These are phyloP conservation scores for Russula ochroleuca DNA, from an alignment of 768 basidiomycete species.

Conservation along the genomic window DNA sequence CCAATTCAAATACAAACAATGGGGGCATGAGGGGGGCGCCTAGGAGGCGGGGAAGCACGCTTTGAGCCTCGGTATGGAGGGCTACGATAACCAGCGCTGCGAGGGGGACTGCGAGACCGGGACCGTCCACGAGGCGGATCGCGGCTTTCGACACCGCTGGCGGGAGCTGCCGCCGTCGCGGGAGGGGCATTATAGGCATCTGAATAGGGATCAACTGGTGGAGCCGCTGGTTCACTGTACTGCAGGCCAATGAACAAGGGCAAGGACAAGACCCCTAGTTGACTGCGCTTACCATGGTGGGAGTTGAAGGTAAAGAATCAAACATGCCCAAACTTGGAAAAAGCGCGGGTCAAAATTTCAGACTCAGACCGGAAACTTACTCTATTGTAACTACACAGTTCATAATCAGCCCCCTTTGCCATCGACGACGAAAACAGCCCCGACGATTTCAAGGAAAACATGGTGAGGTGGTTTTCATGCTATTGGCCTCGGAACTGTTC, in stretches of 20 bases:
- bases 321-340: constrained; percentile 33
- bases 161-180: constrained; percentile 41
- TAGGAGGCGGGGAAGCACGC: constrained; percentile 49
- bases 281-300: constrained; percentile 61
- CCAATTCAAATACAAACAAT: constrained; percentile 50
- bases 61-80: constrained; percentile 47
- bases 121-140: constrained; percentile 63
- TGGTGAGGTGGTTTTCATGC: constrained; percentile 63
- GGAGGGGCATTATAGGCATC: constrained; percentile 74
- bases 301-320: constrained; percentile 36
- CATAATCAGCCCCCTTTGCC: constrained; percentile 45
- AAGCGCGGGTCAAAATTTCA: constrained; percentile 13
- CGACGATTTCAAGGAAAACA: constrained; percentile 46
- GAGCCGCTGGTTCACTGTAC: constrained; percentile 60
- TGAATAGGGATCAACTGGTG: constrained; percentile 73
- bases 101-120: constrained; percentile 59
- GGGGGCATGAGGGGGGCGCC: constrained; percentile 66
- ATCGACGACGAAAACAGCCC: constrained; percentile 41
- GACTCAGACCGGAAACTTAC: constrained; percentile 37
- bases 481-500: constrained; percentile 25
- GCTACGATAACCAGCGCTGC: constrained; percentile 62
- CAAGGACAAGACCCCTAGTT: background rate
- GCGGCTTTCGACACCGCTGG: constrained; percentile 45
- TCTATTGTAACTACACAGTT: constrained; percentile 55
- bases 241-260: constrained; percentile 33